Evolutionary conservation across 2,329 filamentous ascomycete genomes (phyloP).

Genomic region (Sarocladium brachiariae): DNA sequence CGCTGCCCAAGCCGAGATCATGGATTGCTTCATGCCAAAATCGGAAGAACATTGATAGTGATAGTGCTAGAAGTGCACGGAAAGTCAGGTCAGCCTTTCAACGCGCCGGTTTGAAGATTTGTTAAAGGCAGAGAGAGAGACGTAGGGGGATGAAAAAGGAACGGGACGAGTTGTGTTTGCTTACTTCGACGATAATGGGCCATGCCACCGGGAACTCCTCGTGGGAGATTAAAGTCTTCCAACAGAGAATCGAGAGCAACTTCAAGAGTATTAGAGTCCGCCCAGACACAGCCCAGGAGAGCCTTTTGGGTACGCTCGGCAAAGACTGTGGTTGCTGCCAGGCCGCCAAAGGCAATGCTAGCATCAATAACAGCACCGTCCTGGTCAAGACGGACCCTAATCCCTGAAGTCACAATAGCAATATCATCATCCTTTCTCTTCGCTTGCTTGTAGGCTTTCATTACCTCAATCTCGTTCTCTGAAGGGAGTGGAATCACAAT

Average conservation of each 20-base stretch:
- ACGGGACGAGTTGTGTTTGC: neutral
- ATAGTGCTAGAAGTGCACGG: slow-evolving; percentile 58
- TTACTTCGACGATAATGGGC: slow-evolving; percentile 68
- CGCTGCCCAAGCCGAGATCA: slow-evolving; percentile 42
- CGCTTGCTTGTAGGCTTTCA: slow-evolving; percentile 81
- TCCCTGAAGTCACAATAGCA: slow-evolving; percentile 78
- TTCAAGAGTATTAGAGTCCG: slow-evolving; percentile 69
- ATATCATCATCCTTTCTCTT: slow-evolving; percentile 94
- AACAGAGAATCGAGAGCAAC: slow-evolving; percentile 76
- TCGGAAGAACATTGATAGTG: slow-evolving; percentile 90
- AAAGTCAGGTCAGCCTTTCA: neutral
- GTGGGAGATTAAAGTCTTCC: slow-evolving; percentile 72
- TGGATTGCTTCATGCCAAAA: slow-evolving; percentile 88
- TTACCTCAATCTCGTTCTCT: slow-evolving; percentile 65
- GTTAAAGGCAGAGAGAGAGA: too few relatives aligned
- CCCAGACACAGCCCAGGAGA: slow-evolving; percentile 66
- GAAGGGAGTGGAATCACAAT: slow-evolving; percentile 74
- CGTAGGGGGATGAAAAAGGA: neutral
- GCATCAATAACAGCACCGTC: slow-evolving; percentile 59
- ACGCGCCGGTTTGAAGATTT: too few relatives aligned
- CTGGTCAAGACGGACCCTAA: slow-evolving; percentile 62
- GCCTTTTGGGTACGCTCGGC: slow-evolving; percentile 67
- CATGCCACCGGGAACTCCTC: slow-evolving; percentile 86
- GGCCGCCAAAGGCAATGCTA: slow-evolving; percentile 77
- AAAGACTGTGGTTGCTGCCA: slow-evolving; percentile 75